phyloP scores from a whole-genome alignment of 345 rosid genomes.

The Brassica napus region DNA sequence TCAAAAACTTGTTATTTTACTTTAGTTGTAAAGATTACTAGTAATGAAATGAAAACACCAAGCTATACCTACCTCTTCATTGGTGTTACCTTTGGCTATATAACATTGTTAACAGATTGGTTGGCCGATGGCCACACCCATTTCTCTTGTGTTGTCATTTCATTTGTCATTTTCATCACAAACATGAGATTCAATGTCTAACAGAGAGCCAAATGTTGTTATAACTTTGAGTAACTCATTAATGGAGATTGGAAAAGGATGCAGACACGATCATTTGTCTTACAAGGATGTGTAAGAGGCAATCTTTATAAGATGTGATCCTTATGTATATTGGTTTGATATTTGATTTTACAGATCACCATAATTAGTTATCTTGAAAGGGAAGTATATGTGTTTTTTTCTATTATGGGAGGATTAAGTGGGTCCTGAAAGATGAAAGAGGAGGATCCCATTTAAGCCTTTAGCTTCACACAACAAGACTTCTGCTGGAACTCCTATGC shows the following conservation, averaged over 20 bases:
- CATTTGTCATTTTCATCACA: background rate
- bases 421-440: slow-evolving; percentile 24
- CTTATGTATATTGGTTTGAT: background rate
- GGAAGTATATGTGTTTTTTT: background rate
- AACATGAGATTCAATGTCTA: too few species aligned
- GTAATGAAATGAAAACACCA: background rate
- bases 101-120: background rate
- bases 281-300: background rate
- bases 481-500: slow-evolving; percentile 18
- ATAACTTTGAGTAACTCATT: background rate
- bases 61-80: background rate
- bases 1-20: background rate
- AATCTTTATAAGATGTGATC: background rate
- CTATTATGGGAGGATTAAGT: background rate
- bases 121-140: background rate
- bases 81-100: background rate
- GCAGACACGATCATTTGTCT: background rate
- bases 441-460: slow-evolving; percentile 24
- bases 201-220: background rate
- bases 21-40: background rate
- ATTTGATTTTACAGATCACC: background rate
- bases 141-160: background rate
- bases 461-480: slow-evolving; percentile 54
- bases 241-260: background rate
- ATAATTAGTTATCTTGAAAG: slow-evolving; percentile 4